Evolutionary conservation across 331 rosid genomes (phyloP), one percentile per base, ranked within the genome.

Genomic region (Quercus lobata): DNA sequence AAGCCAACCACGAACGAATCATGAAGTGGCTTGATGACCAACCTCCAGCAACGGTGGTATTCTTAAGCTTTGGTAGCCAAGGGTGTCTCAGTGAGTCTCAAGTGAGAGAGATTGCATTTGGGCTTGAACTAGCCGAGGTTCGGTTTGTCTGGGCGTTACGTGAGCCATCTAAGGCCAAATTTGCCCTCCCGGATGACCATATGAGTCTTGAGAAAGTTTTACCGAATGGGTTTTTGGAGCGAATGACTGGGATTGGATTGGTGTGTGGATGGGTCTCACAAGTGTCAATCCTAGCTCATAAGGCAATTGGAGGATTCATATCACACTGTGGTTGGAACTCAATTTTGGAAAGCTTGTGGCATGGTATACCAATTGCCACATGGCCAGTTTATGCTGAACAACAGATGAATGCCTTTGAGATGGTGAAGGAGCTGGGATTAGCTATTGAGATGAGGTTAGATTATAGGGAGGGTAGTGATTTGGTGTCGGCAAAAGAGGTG

Each of bases 1-100:
- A 19, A 1, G 57, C 32, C 18, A 57, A 4, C 14, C 49, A 56
- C 1, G 66, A 32, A 0, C 11, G 15, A 2, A 44, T 75, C 3
- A 55, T 78, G 25, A 75, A 21, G 27, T 83, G 86, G 86, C 86
- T 83, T 7, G 78, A 73, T 73, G 56, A 22, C 5, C 83, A 79
- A 19, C 83, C 83, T 1, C 49, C 68, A 3, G 73, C 78, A 0
- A 62, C 69, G 6, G 78, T 79, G 4, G 57, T 79, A 66, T 79
- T 72, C 37, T 24, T 73, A 6, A 73, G 83, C 72, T 79, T 73
- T 9, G 83, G 83, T 27, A 73, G 78, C 37, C 9, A 30, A 46
- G 83, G 83, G 19, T 29, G 73, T 6, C 30, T 77, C 21, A 5
- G 25, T 21, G 80, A 27, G 74, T 15, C 44, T 18, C 80, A 77